Evolutionary conservation across 345 rosid species (phyloP).

Genomic region (Euphorbia peplus): DNA sequence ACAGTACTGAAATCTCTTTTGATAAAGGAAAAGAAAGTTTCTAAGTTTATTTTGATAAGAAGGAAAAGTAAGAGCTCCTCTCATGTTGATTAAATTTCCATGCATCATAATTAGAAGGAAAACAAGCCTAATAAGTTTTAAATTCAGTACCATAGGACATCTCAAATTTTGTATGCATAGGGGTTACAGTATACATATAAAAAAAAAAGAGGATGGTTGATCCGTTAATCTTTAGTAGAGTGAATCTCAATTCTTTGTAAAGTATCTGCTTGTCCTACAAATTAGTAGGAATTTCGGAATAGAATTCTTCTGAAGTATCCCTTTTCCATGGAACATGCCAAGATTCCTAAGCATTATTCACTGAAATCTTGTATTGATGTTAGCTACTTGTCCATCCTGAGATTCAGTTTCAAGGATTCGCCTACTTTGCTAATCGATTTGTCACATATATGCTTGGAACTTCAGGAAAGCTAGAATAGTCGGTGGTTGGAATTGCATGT

Average conservation of each 20-base stretch:
- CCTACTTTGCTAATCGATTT: not conserved
- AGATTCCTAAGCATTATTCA: not conserved
- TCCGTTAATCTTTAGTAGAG: not conserved
- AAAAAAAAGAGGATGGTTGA: not conserved
- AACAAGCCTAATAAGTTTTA: not conserved
- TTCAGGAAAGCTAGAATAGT: not conserved
- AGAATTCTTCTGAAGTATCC: not conserved
- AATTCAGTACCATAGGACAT: not conserved
- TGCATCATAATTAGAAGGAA: not conserved
- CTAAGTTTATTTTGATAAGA: not conserved
- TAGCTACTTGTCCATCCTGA: not conserved
- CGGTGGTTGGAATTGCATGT: not conserved
- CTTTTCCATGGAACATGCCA: not conserved
- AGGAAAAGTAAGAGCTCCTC: not conserved
- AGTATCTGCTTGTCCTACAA: not conserved
- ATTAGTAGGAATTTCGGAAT: not conserved
- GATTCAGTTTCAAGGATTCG: not conserved
- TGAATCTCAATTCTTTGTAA: not conserved
- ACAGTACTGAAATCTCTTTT: not conserved
- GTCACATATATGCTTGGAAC: not conserved
- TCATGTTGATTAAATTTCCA: not conserved
- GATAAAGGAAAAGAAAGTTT: not conserved
- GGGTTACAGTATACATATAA: not conserved
- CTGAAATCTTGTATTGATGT: not conserved
- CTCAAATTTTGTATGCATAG: not conserved